Percentiles rank a stretch among this genome's conserved stretches.
phyloP scores from a whole-genome alignment of 345 rosid genomes.

The Citrus maxima region DNA sequence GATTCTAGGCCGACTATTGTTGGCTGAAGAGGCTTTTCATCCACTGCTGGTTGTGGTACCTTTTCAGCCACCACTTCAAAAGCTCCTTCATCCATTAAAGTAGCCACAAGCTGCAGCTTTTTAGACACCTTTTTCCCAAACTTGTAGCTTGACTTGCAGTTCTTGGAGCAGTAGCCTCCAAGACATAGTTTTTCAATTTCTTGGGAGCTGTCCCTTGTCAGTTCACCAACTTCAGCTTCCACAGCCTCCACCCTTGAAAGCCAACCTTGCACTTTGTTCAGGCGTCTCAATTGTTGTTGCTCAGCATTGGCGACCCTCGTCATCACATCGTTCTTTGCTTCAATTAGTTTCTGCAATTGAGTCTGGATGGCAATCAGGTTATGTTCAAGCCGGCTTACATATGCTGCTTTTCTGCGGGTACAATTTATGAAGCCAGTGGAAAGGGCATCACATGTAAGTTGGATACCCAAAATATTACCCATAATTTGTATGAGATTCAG shows the following conservation, averaged over 20 bases:
- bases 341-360: not conserved
- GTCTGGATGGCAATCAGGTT: not conserved
- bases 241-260: no score
- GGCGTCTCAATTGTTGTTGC: not conserved
- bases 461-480: not conserved
- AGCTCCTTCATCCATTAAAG: not conserved
- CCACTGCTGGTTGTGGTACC: not conserved
- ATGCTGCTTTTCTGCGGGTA: not conserved
- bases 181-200: not conserved
- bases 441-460: not conserved
- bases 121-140: not conserved
- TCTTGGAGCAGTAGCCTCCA: not conserved
- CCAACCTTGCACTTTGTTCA: not conserved
- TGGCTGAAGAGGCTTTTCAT: not conserved
- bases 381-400: not conserved
- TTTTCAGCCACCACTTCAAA: not conserved
- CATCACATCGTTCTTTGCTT: not conserved
- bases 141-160: constrained; percentile 5
- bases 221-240: no score
- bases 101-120: not conserved
- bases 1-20: not conserved
- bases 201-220: not conserved
- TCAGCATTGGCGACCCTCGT: not conserved
- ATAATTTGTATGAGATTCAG: not conserved
- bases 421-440: not conserved